phyloP scores from a whole-genome alignment of 192 early-diverging fungal species.

The Backusella tuberculispora region DNA sequence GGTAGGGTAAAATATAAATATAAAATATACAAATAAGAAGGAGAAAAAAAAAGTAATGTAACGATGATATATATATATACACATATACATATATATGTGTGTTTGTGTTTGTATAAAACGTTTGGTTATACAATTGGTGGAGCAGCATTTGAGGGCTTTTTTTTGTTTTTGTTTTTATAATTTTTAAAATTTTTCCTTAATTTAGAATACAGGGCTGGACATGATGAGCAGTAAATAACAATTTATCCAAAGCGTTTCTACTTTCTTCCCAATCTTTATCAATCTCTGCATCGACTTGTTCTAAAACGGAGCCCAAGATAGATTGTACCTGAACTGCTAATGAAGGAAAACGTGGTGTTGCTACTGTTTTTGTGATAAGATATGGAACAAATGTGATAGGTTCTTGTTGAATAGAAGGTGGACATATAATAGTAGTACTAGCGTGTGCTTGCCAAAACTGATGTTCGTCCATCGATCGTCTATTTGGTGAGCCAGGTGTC shows the following conservation, averaged over 20 bases:
- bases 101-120: background rate
- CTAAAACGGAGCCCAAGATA: constrained; percentile 8
- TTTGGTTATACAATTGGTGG: background rate
- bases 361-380: background rate
- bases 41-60: background rate
- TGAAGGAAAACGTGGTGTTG: background rate
- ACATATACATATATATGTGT: background rate
- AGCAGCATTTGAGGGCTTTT: background rate
- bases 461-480: constrained; percentile 1
- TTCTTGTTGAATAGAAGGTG: constrained; percentile 1
- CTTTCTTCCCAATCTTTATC: constrained; percentile 26
- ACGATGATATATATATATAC: background rate
- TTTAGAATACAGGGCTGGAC: background rate
- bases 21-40: background rate
- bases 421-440: constrained; percentile 6
- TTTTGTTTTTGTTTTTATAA: background rate
- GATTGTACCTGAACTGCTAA: constrained; percentile 3
- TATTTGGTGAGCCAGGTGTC: background rate
- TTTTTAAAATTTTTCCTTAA: constrained; percentile 6
- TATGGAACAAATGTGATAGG: background rate
- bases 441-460: constrained; percentile 19
- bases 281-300: constrained; percentile 18
- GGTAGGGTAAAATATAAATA: background rate
- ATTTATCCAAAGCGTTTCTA: background rate
- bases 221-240: background rate